These are phyloP conservation scores for Penicillium sp. DNA, from an alignment of 2,329 filamentous ascomycete genomes.

Conservation along the genomic window DNA sequence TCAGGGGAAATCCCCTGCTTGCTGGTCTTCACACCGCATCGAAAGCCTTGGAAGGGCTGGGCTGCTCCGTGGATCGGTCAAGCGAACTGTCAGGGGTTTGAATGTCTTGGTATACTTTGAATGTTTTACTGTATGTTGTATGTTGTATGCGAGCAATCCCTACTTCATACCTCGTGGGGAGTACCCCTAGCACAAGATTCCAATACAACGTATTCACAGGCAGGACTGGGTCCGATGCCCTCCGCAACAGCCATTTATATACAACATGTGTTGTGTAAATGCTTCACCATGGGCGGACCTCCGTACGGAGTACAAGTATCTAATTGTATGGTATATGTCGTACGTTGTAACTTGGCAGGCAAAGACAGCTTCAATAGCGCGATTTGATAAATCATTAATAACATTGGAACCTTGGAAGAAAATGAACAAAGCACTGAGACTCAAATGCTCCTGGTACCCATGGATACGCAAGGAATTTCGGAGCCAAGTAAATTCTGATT, in stretches of 20 bases:
- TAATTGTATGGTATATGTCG: too few relatives aligned
- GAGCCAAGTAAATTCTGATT: slow-evolving; percentile 22
- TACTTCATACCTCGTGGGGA: not conserved
- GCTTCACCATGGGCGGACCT: too few relatives aligned
- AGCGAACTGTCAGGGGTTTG: slow-evolving; percentile 1
- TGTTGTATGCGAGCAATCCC: not conserved
- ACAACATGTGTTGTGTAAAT: too few relatives aligned
- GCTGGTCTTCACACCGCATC: not conserved
- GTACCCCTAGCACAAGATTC: not conserved
- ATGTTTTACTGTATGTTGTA: not conserved
- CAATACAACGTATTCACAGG: too few relatives aligned
- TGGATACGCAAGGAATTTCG: slow-evolving; percentile 24
- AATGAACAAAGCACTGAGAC: not conserved
- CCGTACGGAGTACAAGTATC: too few relatives aligned
- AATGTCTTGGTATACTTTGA: too few relatives aligned
- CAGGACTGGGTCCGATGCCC: too few relatives aligned
- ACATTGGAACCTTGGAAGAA: not conserved
- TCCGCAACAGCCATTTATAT: too few relatives aligned
- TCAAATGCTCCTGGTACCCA: slow-evolving; percentile 13
- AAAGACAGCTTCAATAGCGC: slow-evolving; percentile 9
- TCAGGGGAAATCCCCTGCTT: slow-evolving; percentile 8
- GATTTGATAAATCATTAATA: not conserved
- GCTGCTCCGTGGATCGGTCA: not conserved
- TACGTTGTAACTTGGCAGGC: not conserved
- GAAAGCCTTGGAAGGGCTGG: slow-evolving; percentile 5